Evolutionary conservation across 148 eudicot species (phyloP), one percentile per base, ranked within the genome.

Genomic region (Nyssa sinensis): DNA sequence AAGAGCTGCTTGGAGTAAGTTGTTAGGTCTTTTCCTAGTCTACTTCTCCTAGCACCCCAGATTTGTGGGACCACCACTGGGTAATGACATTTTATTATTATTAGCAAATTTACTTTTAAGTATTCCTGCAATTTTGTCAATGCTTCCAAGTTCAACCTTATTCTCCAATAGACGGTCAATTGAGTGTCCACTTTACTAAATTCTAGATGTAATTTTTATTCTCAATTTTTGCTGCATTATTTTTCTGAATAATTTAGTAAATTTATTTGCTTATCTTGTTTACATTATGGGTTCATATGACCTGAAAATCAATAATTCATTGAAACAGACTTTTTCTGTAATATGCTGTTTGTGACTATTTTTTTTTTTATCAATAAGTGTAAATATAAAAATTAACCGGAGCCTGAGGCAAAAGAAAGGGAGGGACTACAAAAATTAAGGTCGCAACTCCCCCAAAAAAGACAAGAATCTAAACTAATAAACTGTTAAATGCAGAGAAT

Each of bases 401-500:
- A n/a, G n/a, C n/a, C n/a, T n/a, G n/a, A n/a, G n/a, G n/a, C n/a
- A n/a, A n/a, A n/a, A n/a, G n/a, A n/a, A n/a, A n/a, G n/a, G n/a
- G n/a, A n/a, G n/a, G n/a, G n/a, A n/a, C n/a, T n/a, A n/a, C n/a
- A n/a, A n/a, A n/a, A n/a, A n/a, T n/a, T n/a, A n/a, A n/a, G n/a
- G n/a, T n/a, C n/a, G n/a, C n/a, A n/a, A n/a, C n/a, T n/a, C n/a
- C n/a, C n/a, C n/a, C n/a, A n/a, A n/a, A n/a, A n/a, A n/a, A n/a
- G n/a, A n/a, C n/a, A n/a, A n/a, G n/a, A n/a, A n/a, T n/a, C n/a
- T n/a, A n/a, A n/a, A n/a, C n/a, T 44, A 30, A 44, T 67, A 37
- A 16, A 32, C 30, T 75, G 53, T 79, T 62, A 59, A 31, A 41
- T 95, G 80, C 93, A 95, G 99, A 89, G 85, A 82, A 74, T 79